These are phyloP conservation scores for Isatis tinctoria DNA, from an alignment of 345 rosid species.

Conservation along the genomic window DNA sequence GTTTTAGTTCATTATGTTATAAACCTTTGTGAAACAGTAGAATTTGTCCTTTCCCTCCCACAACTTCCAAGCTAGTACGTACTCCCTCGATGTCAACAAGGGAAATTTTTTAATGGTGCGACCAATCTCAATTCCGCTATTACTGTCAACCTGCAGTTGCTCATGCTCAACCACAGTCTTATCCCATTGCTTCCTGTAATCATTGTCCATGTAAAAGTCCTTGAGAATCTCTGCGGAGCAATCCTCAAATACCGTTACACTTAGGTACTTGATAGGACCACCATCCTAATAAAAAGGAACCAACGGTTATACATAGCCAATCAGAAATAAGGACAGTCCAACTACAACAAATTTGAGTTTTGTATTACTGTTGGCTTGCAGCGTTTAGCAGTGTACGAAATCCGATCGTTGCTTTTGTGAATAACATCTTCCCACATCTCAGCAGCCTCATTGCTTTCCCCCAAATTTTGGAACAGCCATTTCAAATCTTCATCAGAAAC, in stretches of 20 bases:
- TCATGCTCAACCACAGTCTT: slow-evolving; percentile 49
- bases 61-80: slow-evolving; percentile 76
- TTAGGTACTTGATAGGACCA: slow-evolving; percentile 71
- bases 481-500: slow-evolving; percentile 67
- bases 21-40: slow-evolving; percentile 78
- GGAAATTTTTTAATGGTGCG: slow-evolving; percentile 81
- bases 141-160: slow-evolving; percentile 56
- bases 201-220: slow-evolving; percentile 91
- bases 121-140: slow-evolving; percentile 68
- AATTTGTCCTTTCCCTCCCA: slow-evolving; percentile 83
- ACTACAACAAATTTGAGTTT: background rate
- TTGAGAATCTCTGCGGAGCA: slow-evolving; percentile 56
- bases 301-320: background rate
- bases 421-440: slow-evolving; percentile 66
- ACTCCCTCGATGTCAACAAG: slow-evolving; percentile 78
- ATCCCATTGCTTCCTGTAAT: slow-evolving; percentile 82
- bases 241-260: slow-evolving; percentile 67
- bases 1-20: background rate
- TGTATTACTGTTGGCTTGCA: slow-evolving; percentile 55
- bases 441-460: slow-evolving; percentile 24
- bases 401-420: slow-evolving; percentile 42
- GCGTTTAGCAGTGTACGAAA: slow-evolving; percentile 65
- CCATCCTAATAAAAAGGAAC: slow-evolving; percentile 36
- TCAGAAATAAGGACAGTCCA: background rate
- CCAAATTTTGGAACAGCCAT: slow-evolving; percentile 54